Percentiles rank a stretch among this genome's conserved stretches.
Conservation (phyloP, 495 filamentous ascomycete species). For the Hyphodiscus hymeniophilus region DNA sequence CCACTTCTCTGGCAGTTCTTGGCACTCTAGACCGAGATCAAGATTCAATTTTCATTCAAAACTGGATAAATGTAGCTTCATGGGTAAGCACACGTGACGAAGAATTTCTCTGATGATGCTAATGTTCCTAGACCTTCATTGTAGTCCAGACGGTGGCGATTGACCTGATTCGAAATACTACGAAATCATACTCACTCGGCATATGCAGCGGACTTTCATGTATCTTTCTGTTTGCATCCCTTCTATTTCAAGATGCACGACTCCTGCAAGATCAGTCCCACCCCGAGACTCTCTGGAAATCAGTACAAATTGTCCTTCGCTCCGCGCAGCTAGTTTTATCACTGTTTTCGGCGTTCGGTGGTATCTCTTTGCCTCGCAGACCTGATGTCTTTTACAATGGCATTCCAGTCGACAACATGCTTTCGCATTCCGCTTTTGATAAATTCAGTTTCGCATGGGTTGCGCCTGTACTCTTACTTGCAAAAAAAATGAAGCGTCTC, state of each 20-base stretch:
- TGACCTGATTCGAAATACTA: conserved; percentile 32
- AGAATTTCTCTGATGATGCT: neutral
- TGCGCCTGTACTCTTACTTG: conserved; percentile 39
- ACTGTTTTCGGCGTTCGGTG: conserved; percentile 24
- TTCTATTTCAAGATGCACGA: conserved; percentile 31
- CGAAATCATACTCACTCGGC: conserved; percentile 39
- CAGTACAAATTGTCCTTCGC: conserved; percentile 22
- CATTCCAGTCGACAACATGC: conserved; percentile 53
- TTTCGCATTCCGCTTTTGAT: conserved; percentile 48
- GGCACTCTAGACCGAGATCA: neutral
- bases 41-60: conserved; percentile 15
- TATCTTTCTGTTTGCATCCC: conserved; percentile 28
- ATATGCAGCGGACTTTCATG: conserved; percentile 36
- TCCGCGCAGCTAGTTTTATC: conserved; percentile 29
- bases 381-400: conserved; percentile 56
- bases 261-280: conserved; percentile 15
- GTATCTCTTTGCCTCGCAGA: conserved; percentile 51
- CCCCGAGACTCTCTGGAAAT: neutral
- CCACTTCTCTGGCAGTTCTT: conserved; percentile 16
- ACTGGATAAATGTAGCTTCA: conserved; percentile 19
- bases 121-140: conserved; percentile 25
- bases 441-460: conserved; percentile 63
- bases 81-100: conserved; percentile 19
- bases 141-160: conserved; percentile 38
- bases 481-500: conserved; percentile 43